Percentiles rank a stretch among this genome's conserved stretches.
Conservation (phyloP, 1,139 yeast genomes). For the Debaryomycetaceae sp. region DNA sequence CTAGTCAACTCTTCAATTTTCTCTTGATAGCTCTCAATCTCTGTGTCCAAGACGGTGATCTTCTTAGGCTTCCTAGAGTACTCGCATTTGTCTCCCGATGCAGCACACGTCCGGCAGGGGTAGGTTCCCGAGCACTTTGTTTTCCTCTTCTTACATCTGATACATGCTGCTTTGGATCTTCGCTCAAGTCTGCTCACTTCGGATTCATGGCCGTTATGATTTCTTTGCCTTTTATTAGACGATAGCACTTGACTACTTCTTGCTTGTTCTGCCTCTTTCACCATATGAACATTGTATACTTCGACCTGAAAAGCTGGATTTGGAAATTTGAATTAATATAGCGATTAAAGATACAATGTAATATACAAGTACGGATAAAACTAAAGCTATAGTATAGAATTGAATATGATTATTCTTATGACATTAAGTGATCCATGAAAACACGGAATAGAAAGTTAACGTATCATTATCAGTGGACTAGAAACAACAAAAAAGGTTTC, state of each 20-base stretch:
- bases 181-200: neutral
- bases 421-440: too few species aligned
- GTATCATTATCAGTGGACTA: too few species aligned
- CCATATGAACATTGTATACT: neutral
- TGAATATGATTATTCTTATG: too few species aligned
- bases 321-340: neutral
- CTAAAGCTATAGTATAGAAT: neutral
- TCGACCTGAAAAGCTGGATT: neutral
- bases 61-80: conserved; percentile 21
- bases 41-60: conserved; percentile 20
- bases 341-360: neutral
- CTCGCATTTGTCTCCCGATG: conserved; percentile 16
- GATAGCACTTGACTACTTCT: neutral
- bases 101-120: conserved; percentile 22
- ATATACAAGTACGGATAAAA: neutral
- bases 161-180: conserved; percentile 17
- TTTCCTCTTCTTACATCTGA: conserved; percentile 23
- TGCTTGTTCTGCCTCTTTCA: neutral
- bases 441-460: too few species aligned
- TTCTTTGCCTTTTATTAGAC: neutral
- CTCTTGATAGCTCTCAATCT: conserved; percentile 17
- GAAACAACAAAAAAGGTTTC: conserved; percentile 13
- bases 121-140: conserved; percentile 24
- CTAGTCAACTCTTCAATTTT: conserved; percentile 12
- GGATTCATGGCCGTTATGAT: neutral